Evolutionary conservation across 2,329 filamentous ascomycete genomes (phyloP).

Genomic region (Exophiala viscosa): DNA sequence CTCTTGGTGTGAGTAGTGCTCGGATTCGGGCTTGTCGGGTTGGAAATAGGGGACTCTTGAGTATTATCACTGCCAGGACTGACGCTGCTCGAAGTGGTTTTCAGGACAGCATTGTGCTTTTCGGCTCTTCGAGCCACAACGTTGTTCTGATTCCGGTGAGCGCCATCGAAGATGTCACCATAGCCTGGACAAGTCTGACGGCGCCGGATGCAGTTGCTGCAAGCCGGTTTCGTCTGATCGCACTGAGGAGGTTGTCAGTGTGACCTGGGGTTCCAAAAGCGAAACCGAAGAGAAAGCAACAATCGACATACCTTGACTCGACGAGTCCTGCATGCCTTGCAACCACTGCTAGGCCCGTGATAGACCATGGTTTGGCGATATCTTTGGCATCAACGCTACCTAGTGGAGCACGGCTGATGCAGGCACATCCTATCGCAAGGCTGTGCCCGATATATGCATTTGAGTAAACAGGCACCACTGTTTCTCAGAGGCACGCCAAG

Average conservation of each 20-base stretch:
- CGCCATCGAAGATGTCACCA: slow-evolving; percentile 27
- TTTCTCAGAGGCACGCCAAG: slow-evolving; percentile 4
- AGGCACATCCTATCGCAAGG: not conserved
- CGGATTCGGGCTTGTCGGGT: not conserved
- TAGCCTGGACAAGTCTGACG: slow-evolving; percentile 27
- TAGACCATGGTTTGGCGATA: slow-evolving; percentile 24
- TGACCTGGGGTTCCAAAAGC: not conserved
- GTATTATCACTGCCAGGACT: slow-evolving; percentile 8
- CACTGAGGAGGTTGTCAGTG: slow-evolving; percentile 17
- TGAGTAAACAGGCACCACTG: slow-evolving; percentile 6
- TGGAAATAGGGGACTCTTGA: slow-evolving; percentile 2
- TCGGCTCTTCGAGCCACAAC: slow-evolving; percentile 18
- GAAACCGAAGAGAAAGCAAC: not conserved
- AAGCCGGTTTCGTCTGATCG: slow-evolving; percentile 26
- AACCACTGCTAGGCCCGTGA: slow-evolving; percentile 26
- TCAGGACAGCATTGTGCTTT: slow-evolving; percentile 9
- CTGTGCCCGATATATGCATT: slow-evolving; percentile 8
- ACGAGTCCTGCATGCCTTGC: slow-evolving; percentile 27
- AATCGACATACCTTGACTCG: slow-evolving; percentile 24
- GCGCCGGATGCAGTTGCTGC: slow-evolving; percentile 27
- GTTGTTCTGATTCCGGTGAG: slow-evolving; percentile 26
- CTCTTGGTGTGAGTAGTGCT: not conserved
- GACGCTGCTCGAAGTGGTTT: not conserved
- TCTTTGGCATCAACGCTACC: not conserved
- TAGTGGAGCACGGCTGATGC: not conserved